phyloP scores from a whole-genome alignment of 306 rosid species.

The Cucumis sativus region DNA sequence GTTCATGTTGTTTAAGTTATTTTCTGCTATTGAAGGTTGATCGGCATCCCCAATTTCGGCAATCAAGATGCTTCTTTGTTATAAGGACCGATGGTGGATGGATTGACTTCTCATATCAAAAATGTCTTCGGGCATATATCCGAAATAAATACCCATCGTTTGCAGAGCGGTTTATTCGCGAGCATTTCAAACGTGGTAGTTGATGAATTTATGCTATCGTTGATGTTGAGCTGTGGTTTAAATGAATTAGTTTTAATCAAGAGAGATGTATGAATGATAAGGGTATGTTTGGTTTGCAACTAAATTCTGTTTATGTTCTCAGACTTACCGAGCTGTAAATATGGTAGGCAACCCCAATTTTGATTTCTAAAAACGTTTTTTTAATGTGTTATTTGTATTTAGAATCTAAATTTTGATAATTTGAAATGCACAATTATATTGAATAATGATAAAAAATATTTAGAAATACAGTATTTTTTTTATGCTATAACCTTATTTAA shows the following conservation, averaged over 20 bases:
- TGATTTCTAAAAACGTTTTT: too few relatives aligned
- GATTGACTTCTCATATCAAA: constrained; percentile 87
- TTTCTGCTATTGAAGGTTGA: constrained; percentile 56
- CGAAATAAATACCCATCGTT: constrained; percentile 62
- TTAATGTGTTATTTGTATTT: too few relatives aligned
- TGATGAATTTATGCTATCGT: constrained; percentile 20
- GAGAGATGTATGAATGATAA: not conserved
- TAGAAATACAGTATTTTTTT: too few relatives aligned
- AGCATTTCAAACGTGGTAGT: constrained; percentile 71
- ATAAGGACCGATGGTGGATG: constrained; percentile 80
- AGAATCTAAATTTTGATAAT: too few relatives aligned
- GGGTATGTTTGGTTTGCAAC: too few relatives aligned
- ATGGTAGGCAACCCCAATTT: too few relatives aligned
- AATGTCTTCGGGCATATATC: constrained; percentile 66
- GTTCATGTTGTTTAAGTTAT: not conserved
- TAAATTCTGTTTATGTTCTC: too few relatives aligned
- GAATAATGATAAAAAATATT: too few relatives aligned
- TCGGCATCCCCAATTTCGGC: constrained; percentile 66
- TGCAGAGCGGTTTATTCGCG: constrained; percentile 65
- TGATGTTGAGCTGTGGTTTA: constrained; percentile 4
- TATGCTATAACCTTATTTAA: too few relatives aligned
- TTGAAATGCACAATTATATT: too few relatives aligned
- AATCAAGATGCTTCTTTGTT: constrained; percentile 74
- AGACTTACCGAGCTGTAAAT: too few relatives aligned
- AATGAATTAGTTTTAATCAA: not conserved